Percentiles rank a stretch among this genome's conserved stretches.
Conservation (phyloP, 306 rosid species). For the Prosopis cineraria region DNA sequence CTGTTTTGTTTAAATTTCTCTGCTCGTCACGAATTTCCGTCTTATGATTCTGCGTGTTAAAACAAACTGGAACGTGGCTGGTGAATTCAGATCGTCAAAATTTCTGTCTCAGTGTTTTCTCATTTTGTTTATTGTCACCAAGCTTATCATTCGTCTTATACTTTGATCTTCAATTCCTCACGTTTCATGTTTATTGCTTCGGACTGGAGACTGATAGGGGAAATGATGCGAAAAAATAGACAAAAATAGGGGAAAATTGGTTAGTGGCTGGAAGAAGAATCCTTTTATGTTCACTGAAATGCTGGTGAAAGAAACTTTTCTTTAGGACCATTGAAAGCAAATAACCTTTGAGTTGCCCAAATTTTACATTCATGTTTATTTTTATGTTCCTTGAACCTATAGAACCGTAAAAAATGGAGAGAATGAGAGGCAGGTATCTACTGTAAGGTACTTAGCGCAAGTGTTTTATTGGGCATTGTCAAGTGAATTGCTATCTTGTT, state of each 20-base stretch:
- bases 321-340: neutral
- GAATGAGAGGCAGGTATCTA: neutral
- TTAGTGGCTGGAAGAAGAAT: neutral
- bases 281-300: neutral
- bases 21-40: neutral
- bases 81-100: neutral
- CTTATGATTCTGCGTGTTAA: neutral
- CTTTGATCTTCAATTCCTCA: neutral
- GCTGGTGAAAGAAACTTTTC: neutral
- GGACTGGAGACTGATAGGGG: neutral
- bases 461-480: neutral
- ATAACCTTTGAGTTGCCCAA: neutral
- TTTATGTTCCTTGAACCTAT: neutral
- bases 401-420: conserved; percentile 2
- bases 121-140: neutral
- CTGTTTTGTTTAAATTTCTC: neutral
- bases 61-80: neutral
- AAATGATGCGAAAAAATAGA: neutral
- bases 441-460: neutral
- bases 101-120: neutral
- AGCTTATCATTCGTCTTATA: neutral
- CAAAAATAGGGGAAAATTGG: neutral
- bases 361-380: neutral
- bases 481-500: neutral
- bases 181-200: neutral